These are phyloP conservation scores for Tanacetum coccineum DNA, from an alignment of 129 eudicot genomes.

Conservation along the genomic window DNA sequence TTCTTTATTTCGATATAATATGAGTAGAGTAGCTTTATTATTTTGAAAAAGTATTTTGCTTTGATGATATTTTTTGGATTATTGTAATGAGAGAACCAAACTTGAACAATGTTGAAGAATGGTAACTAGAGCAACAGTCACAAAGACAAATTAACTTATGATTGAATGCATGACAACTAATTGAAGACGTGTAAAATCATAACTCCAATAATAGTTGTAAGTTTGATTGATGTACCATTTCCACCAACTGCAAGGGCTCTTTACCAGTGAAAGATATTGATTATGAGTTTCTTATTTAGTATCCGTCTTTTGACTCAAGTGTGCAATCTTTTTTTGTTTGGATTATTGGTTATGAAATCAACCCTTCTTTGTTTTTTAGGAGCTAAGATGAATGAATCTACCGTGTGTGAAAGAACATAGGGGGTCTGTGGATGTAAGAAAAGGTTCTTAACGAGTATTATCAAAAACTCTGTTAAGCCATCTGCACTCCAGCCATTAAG, in stretches of 20 bases:
- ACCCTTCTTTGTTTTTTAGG: constrained; percentile 15
- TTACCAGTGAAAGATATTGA: too few relatives aligned
- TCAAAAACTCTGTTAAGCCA: constrained; percentile 63
- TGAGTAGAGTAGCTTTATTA: too few relatives aligned
- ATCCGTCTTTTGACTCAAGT: too few relatives aligned
- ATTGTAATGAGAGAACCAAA: too few relatives aligned
- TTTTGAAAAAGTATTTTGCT: background rate
- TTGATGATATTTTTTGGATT: constrained; percentile 32
- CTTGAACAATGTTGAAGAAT: too few relatives aligned
- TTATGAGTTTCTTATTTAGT: background rate
- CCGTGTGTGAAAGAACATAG: constrained; percentile 33
- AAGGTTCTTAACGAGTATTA: constrained; percentile 69
- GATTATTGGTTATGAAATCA: constrained; percentile 10
- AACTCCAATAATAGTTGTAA: too few relatives aligned
- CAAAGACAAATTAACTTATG: too few relatives aligned
- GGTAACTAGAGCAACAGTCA: too few relatives aligned
- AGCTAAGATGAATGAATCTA: constrained; percentile 25
- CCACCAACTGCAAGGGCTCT: too few relatives aligned
- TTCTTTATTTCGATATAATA: background rate
- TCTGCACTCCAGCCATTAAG: constrained; percentile 41
- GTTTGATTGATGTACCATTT: too few relatives aligned
- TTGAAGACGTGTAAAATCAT: too few relatives aligned
- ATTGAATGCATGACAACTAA: too few relatives aligned
- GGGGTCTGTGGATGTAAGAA: constrained; percentile 58
- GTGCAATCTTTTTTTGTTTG: background rate